Evolutionary conservation across 306 rosid species (phyloP).

Genomic region (Prunus padus): DNA sequence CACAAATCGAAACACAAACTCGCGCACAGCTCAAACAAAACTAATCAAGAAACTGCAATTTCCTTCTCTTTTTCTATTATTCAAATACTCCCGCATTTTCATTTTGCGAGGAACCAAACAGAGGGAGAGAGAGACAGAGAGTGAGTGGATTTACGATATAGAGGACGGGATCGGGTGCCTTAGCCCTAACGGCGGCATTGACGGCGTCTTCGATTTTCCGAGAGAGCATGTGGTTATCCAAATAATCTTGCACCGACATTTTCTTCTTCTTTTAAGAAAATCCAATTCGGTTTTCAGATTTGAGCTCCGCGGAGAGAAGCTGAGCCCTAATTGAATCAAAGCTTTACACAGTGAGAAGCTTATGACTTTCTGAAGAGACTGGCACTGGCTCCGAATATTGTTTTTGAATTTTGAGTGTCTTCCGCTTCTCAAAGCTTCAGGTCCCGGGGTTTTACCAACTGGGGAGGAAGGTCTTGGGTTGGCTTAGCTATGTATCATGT

Average conservation of each 20-base stretch:
- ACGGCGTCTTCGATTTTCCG: slow-evolving; percentile 96
- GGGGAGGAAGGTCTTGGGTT: too few relatives aligned
- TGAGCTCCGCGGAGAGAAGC: not conserved
- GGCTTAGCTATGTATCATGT: too few relatives aligned
- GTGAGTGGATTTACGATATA: slow-evolving; percentile 60
- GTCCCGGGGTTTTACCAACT: too few relatives aligned
- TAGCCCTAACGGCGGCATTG: slow-evolving; percentile 97
- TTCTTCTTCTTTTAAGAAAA: slow-evolving; percentile 20
- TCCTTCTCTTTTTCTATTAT: not conserved
- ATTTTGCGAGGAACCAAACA: slow-evolving; percentile 10
- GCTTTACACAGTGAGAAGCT: too few relatives aligned
- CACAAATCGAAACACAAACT: not conserved
- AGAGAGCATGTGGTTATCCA: slow-evolving; percentile 76
- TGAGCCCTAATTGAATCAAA: not conserved
- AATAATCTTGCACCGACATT: slow-evolving; percentile 91
- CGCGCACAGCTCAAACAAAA: not conserved
- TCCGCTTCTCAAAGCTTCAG: too few relatives aligned
- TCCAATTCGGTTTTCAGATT: not conserved
- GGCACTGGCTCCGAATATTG: too few relatives aligned
- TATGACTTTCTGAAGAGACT: too few relatives aligned
- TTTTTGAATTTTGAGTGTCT: too few relatives aligned
- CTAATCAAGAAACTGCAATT: not conserved
- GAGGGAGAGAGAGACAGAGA: not conserved
- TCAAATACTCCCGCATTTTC: not conserved
- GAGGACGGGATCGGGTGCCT: slow-evolving; percentile 85